Evolutionary conservation across 2,329 filamentous ascomycete genomes (phyloP).

Genomic region (Talaromyces verruculosus): DNA sequence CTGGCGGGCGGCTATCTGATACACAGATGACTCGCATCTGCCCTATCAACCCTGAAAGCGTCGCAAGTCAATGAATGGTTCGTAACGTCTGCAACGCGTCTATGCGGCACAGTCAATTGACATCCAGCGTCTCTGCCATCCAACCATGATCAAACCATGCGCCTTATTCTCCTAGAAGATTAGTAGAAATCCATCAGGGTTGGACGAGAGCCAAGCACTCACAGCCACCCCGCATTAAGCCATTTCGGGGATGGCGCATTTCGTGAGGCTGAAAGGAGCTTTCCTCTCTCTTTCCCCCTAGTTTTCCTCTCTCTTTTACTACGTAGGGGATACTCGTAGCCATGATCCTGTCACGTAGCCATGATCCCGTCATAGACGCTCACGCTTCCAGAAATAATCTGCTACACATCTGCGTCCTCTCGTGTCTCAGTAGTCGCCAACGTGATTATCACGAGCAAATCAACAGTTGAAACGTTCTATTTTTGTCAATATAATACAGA

Average conservation of each 20-base stretch:
- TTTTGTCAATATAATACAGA: not conserved
- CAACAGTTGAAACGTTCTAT: slow-evolving; percentile 2
- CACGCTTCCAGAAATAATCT: slow-evolving; percentile 11
- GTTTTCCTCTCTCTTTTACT: not conserved
- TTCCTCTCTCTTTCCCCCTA: not conserved
- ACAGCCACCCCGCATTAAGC: slow-evolving; percentile 16
- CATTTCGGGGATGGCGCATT: not conserved
- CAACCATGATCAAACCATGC: not conserved
- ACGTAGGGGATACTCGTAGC: not conserved
- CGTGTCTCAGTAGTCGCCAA: slow-evolving; percentile 15
- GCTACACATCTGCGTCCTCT: not conserved
- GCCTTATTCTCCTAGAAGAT: not conserved
- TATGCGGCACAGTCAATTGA: slow-evolving; percentile 17
- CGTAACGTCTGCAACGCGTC: slow-evolving; percentile 13
- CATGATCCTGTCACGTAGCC: not conserved
- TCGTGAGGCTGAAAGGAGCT: slow-evolving; percentile 11
- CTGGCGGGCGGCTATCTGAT: slow-evolving; percentile 1
- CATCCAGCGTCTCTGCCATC: not conserved
- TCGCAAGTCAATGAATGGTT: not conserved
- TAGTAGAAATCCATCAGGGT: not conserved
- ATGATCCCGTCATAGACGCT: not conserved
- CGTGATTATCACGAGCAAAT: not conserved
- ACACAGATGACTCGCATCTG: slow-evolving; percentile 4
- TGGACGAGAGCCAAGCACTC: not conserved
- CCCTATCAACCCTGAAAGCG: slow-evolving; percentile 10